Evolutionary conservation across 148 eudicot genomes (phyloP).

Genomic region (Limonium bicolor): DNA sequence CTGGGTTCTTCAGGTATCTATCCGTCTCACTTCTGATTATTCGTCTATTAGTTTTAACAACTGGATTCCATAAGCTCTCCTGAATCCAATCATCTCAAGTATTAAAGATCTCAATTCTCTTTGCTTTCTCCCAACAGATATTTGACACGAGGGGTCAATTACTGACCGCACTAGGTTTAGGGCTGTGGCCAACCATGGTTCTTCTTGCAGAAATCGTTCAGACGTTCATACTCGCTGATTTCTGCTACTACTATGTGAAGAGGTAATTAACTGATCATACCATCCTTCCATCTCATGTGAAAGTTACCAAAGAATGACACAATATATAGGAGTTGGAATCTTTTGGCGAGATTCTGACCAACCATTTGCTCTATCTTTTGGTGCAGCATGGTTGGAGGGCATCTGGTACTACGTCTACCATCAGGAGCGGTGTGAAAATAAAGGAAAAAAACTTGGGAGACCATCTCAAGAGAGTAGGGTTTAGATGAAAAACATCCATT

Average conservation of each 20-base stretch:
- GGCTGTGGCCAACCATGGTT: constrained; percentile 32
- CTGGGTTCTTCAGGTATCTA: constrained; percentile 40
- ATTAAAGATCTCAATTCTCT: background rate
- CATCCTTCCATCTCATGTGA: background rate
- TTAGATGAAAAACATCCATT: too few species aligned
- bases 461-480: too few species aligned
- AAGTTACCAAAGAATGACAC: background rate
- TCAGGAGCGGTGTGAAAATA: constrained; percentile 31
- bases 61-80: background rate
- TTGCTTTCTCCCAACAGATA: constrained; percentile 14
- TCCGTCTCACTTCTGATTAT: background rate
- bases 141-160: constrained; percentile 26
- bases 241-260: constrained; percentile 32
- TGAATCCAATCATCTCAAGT: too few species aligned
- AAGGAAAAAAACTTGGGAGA: too few species aligned
- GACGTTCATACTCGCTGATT: constrained; percentile 32
- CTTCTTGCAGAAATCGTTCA: constrained; percentile 31
- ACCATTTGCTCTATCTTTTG: background rate
- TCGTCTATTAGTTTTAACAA: background rate
- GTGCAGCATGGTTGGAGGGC: constrained; percentile 31
- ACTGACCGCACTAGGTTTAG: constrained; percentile 30
- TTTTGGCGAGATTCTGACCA: background rate
- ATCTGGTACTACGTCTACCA: constrained; percentile 33
- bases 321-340: background rate
- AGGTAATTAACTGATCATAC: constrained; percentile 10